Evolutionary conservation across 768 basidiomycete species (phyloP), one percentile per base, ranked within the genome.

Genomic region (Ramaria rubella): DNA sequence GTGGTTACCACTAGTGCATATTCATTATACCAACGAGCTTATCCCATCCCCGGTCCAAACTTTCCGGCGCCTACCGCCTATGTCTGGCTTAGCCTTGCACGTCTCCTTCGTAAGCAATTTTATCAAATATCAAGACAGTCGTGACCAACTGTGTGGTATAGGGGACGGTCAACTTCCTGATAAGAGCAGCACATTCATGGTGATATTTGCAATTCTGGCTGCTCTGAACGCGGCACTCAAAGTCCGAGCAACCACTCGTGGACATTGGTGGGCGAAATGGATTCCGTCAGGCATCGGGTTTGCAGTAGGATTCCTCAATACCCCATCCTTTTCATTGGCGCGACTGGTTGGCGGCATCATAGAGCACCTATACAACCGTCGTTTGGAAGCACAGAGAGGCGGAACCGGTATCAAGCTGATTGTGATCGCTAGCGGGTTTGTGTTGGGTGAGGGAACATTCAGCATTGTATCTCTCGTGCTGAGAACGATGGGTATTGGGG

Each of bases 11-110:
- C 90, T 0, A 89, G 87, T 1, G 92, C 91, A 6, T 97, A 87
- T 69, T 81, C 78, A 33, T 78, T 97, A 17, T 98, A 97, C 69
- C 87, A 85, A 57, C 82, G 78, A 53, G 91, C 88, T 14, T 98
- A 97, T 69, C 73, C 76, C 19, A 94, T 96, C 54, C 94, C 94
- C 0, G 91, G 92, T 0, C 91, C 93, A 42, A 86, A 87, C n/a
- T 98, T 97, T 70, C 91, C 92, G 5, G 94, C 93, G 0, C 95
- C 95, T 1, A 94, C 90, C 0, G 94, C 94, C 6, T 94, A 92
- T 62, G 89, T 98, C 30, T 98, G 95, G 94, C 75, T 88, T 24
- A 78, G 79, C 58, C 79, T 92, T 24, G 88, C 87, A 17, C 77
- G 87, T 17, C 73, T 90, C 8, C 77, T 90, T 29, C 85, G 88